Percentiles rank a stretch among this genome's conserved stretches.
These are phyloP conservation scores for Ceratobasidium sp. DNA, from an alignment of 1,284 basidiomycete genomes.

Conservation along the genomic window DNA sequence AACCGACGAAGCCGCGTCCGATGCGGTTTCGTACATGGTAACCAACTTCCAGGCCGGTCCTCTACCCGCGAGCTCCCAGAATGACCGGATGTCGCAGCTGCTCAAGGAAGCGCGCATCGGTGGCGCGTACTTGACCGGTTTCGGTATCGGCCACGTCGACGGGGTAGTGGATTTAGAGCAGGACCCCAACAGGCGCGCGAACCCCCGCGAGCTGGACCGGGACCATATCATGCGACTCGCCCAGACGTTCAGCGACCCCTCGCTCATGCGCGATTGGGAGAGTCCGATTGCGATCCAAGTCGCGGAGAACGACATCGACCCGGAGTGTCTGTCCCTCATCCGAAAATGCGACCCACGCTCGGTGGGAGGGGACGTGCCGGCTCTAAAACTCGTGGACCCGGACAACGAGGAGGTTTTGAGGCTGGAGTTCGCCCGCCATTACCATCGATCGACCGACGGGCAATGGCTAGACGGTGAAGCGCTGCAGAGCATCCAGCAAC, in stretches of 20 bases:
- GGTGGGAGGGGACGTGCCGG: not conserved
- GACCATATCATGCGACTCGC: not conserved
- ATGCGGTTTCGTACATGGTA: too few relatives aligned
- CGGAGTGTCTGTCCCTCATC: not conserved
- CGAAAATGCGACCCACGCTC: not conserved
- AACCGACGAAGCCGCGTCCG: too few relatives aligned
- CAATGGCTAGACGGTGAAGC: too few relatives aligned
- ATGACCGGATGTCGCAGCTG: too few relatives aligned
- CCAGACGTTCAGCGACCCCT: not conserved
- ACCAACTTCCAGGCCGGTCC: too few relatives aligned
- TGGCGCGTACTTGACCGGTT: not conserved
- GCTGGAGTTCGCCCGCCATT: too few relatives aligned
- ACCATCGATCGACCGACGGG: too few relatives aligned
- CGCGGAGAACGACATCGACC: not conserved
- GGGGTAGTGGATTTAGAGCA: not conserved
- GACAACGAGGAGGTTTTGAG: too few relatives aligned
- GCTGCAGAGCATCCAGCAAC: too few relatives aligned
- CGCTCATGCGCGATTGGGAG: conserved; percentile 4
- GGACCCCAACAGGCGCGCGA: not conserved
- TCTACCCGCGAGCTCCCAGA: too few relatives aligned
- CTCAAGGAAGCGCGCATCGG: not conserved
- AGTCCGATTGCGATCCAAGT: not conserved
- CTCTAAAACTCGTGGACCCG: not conserved
- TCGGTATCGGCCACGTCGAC: not conserved
- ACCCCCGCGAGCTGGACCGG: not conserved